These are phyloP conservation scores for Anthostomella pinea DNA, from an alignment of 2,329 filamentous ascomycete genomes.

Conservation along the genomic window DNA sequence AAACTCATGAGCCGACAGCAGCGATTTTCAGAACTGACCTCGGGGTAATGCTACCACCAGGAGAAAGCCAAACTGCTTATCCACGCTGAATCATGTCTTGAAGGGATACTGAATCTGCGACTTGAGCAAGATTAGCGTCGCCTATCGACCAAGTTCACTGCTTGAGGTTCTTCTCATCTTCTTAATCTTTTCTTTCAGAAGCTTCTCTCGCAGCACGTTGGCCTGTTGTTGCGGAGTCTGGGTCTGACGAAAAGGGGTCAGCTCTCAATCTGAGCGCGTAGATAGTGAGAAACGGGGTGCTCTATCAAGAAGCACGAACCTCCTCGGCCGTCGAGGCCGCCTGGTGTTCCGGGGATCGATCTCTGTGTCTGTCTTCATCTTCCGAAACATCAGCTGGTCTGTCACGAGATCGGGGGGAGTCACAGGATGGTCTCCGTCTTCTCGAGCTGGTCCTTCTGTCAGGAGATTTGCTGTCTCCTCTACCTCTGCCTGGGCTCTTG, in stretches of 20 bases:
- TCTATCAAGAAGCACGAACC: slow-evolving; percentile 39
- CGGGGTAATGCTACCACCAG: slow-evolving; percentile 14
- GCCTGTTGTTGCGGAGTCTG: slow-evolving; percentile 40
- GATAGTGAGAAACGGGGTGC: slow-evolving; percentile 21
- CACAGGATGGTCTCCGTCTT: slow-evolving; percentile 51
- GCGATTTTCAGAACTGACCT: slow-evolving; percentile 24
- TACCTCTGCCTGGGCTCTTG: slow-evolving; percentile 17
- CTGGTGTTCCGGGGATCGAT: slow-evolving; percentile 32
- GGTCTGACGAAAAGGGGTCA: slow-evolving; percentile 35
- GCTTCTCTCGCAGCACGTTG: slow-evolving; percentile 46
- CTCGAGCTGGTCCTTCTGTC: slow-evolving; percentile 33
- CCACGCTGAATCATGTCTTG: slow-evolving; percentile 6
- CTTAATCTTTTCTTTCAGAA: slow-evolving; percentile 53
- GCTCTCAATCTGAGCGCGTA: slow-evolving; percentile 26
- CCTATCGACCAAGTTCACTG: slow-evolving; percentile 36
- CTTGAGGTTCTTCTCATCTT: slow-evolving; percentile 52
- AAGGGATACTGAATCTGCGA: slow-evolving; percentile 26
- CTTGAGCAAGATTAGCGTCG: slow-evolving; percentile 47
- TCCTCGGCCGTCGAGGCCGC: slow-evolving; percentile 37
- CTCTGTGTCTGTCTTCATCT: slow-evolving; percentile 44
- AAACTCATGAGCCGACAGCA: slow-evolving; percentile 13
- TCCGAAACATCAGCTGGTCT: slow-evolving; percentile 57
- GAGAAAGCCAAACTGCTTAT: slow-evolving; percentile 9
- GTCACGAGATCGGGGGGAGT: slow-evolving; percentile 48
- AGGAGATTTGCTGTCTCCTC: slow-evolving; percentile 21